phyloP scores from a whole-genome alignment of 2,329 filamentous ascomycete genomes.

The Arthroderma uncinatum region DNA sequence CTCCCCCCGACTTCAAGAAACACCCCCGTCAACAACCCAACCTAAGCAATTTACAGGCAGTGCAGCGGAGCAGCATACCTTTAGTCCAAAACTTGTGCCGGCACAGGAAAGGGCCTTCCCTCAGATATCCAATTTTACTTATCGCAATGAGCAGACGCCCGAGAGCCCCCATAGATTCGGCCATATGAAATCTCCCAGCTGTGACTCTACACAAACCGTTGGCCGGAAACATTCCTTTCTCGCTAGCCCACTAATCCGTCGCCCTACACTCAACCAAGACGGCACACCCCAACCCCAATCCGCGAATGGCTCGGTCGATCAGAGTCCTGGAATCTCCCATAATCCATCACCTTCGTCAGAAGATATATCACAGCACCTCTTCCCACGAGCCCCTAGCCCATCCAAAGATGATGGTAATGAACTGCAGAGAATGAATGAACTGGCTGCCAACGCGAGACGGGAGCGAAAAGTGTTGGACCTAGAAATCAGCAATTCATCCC shows the following conservation, averaged over 20 bases:
- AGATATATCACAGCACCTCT: slow-evolving; percentile 7
- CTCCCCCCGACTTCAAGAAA: slow-evolving; percentile 11
- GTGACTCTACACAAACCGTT: slow-evolving; percentile 13
- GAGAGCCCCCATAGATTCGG: slow-evolving; percentile 1
- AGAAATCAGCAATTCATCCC: slow-evolving; percentile 90
- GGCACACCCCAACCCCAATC: background rate
- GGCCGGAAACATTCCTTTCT: slow-evolving; percentile 6
- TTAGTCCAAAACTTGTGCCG: slow-evolving; percentile 17
- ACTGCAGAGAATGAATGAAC: slow-evolving; percentile 48
- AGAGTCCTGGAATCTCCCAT: slow-evolving; percentile 6
- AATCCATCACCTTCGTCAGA: slow-evolving; percentile 9
- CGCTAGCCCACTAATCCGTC: slow-evolving; percentile 8
- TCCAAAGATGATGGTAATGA: slow-evolving; percentile 11
- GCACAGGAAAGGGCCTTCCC: background rate
- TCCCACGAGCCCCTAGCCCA: slow-evolving; percentile 11
- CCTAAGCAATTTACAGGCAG: slow-evolving; percentile 22
- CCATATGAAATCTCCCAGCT: slow-evolving; percentile 16
- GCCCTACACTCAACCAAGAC: background rate
- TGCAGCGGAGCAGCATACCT: slow-evolving; percentile 16
- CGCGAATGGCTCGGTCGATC: background rate
- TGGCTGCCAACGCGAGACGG: slow-evolving; percentile 75
- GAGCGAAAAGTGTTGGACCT: slow-evolving; percentile 93
- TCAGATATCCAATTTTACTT: background rate
- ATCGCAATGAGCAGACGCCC: background rate
- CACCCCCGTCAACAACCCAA: slow-evolving; percentile 20